Percentiles rank a stretch among this genome's conserved stretches.
phyloP scores from a whole-genome alignment of 1,284 basidiomycete species.

The Pseudozyma sp. region DNA sequence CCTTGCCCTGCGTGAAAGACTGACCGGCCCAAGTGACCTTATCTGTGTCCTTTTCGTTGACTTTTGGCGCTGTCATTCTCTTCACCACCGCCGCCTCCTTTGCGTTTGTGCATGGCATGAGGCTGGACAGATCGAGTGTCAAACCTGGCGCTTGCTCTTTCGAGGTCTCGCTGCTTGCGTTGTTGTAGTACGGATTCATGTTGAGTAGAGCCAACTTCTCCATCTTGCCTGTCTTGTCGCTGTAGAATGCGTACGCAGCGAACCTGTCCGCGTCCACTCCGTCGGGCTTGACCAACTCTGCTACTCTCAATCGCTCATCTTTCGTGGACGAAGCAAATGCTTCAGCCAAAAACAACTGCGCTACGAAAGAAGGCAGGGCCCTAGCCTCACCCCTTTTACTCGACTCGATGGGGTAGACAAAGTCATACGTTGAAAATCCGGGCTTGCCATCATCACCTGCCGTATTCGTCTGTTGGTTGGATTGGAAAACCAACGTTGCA shows the following conservation, averaged over 20 bases:
- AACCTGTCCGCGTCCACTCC: not conserved
- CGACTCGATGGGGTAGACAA: slow-evolving; percentile 14
- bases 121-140: not conserved
- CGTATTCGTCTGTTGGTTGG: slow-evolving; percentile 9
- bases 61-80: slow-evolving; percentile 8
- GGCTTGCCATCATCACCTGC: slow-evolving; percentile 9
- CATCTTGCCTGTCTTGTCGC: not conserved
- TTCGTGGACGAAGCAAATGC: not conserved
- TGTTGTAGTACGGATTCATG: slow-evolving; percentile 9
- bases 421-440: slow-evolving; percentile 15
- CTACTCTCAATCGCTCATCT: slow-evolving; percentile 5
- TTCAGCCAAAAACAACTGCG: slow-evolving; percentile 17
- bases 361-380: slow-evolving; percentile 6
- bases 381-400: slow-evolving; percentile 8
- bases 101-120: not conserved
- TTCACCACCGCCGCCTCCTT: not conserved
- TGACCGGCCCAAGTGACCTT: slow-evolving; percentile 19
- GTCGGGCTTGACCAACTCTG: not conserved
- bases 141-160: slow-evolving; percentile 1
- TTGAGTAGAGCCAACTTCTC: slow-evolving; percentile 10
- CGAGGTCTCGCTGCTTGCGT: not conserved
- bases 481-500: slow-evolving; percentile 16
- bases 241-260: slow-evolving; percentile 14
- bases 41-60: slow-evolving; percentile 9
- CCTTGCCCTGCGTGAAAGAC: slow-evolving; percentile 6